Percentiles rank a stretch among this genome's conserved stretches.
Evolutionary conservation across 176 grass and related monocot genomes (phyloP).

Genomic region (sorghum (Sorghum bicolor)): Sorghum_bicolor_NCBIv3 NC_012872.2:61486501-61487000

Average conservation of each 20-base stretch:
- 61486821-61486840: neutral
- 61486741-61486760: neutral
- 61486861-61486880: neutral
- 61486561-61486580: neutral
- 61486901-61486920: neutral
- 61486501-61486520: no score
- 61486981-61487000: constrained; percentile 65
- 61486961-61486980: no score
- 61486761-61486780: no score
- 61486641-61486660: neutral
- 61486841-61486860: neutral
- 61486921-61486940: constrained; percentile 16
- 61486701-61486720: neutral
- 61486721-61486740: neutral
- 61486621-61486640: neutral
- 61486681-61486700: neutral
- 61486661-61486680: neutral
- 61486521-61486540: neutral
- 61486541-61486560: neutral
- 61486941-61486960: constrained; percentile 38
- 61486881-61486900: constrained; percentile 27
- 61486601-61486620: neutral
- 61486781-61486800: neutral
- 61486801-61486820: neutral
- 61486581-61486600: neutral